Conservation (phyloP, 225 moss, liverwort and hornwort genomes). For the Sphagnum tenellum region DNA sequence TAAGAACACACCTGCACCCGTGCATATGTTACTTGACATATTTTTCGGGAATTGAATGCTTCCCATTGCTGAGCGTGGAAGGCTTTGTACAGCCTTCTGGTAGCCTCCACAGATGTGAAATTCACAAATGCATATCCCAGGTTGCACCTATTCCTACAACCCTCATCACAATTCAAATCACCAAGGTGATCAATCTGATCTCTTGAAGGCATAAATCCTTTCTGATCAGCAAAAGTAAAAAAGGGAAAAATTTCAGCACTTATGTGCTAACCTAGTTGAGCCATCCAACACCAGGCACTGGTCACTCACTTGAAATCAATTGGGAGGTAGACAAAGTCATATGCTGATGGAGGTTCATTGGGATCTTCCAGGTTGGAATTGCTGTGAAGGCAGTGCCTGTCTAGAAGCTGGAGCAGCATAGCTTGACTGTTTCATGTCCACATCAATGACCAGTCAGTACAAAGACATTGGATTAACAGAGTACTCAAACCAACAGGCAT, state of each 20-base stretch:
- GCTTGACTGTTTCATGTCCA: slow-evolving; percentile 44
- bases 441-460: too few species aligned
- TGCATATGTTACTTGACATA: slow-evolving; percentile 91
- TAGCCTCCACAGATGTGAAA: slow-evolving; percentile 71
- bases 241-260: too few species aligned
- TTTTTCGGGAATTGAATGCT: slow-evolving; percentile 93
- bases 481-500: too few species aligned
- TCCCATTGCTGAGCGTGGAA: slow-evolving; percentile 93
- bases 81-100: slow-evolving; percentile 60
- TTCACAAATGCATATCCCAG: slow-evolving; percentile 99
- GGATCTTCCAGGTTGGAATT: slow-evolving; percentile 42
- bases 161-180: not conserved
- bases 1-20: slow-evolving; percentile 65
- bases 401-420: slow-evolving; percentile 75
- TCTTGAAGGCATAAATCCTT: too few species aligned
- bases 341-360: slow-evolving; percentile 73
- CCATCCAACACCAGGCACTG: too few species aligned
- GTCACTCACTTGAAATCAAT: slow-evolving; percentile 82
- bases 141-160: slow-evolving; percentile 84
- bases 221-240: too few species aligned
- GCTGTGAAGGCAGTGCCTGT: slow-evolving; percentile 61
- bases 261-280: too few species aligned
- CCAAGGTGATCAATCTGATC: too few species aligned
- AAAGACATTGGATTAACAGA: too few species aligned
- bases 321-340: slow-evolving; percentile 93